phyloP scores from a whole-genome alignment of 2,329 filamentous ascomycete species.

The Colletotrichum sp. region DNA sequence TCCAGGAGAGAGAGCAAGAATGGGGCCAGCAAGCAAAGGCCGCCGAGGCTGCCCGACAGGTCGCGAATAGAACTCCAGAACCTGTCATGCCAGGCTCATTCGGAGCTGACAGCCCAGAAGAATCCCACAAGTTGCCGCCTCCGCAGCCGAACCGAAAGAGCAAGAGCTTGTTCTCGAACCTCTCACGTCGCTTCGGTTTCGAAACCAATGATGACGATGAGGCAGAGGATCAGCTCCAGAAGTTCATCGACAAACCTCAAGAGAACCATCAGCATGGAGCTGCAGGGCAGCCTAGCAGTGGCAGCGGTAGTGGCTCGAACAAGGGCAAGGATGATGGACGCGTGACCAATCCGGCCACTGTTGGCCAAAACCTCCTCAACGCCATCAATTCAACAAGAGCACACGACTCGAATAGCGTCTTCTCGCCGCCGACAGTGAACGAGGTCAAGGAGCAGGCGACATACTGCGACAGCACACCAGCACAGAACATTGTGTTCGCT shows the following conservation, averaged over 20 bases:
- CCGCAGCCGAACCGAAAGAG: constrained; percentile 43
- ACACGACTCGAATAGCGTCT: constrained; percentile 76
- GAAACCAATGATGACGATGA: constrained; percentile 53
- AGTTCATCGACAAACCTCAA: constrained; percentile 44
- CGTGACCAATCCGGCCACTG: constrained; percentile 63
- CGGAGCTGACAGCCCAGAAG: constrained; percentile 64
- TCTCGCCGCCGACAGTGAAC: constrained; percentile 72
- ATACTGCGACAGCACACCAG: constrained; percentile 82
- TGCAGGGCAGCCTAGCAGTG: not conserved
- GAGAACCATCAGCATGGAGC: constrained; percentile 19
- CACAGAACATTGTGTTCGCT: constrained; percentile 74
- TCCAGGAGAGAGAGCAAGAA: constrained; percentile 60
- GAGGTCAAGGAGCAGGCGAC: constrained; percentile 81
- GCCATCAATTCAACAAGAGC: constrained; percentile 81
- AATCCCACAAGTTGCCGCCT: constrained; percentile 32
- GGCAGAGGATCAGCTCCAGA: constrained; percentile 47
- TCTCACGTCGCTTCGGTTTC: constrained; percentile 73
- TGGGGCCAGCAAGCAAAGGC: constrained; percentile 50
- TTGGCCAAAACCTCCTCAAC: constrained; percentile 75
- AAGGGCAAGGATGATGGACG: constrained; percentile 49
- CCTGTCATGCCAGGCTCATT: constrained; percentile 78
- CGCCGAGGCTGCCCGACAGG: constrained; percentile 42
- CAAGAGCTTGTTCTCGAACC: constrained; percentile 70
- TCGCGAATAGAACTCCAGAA: constrained; percentile 42
- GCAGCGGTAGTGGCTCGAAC: constrained; percentile 3